phyloP scores from a whole-genome alignment of 345 rosid genomes.

The Moricandia moricandioides region DNA sequence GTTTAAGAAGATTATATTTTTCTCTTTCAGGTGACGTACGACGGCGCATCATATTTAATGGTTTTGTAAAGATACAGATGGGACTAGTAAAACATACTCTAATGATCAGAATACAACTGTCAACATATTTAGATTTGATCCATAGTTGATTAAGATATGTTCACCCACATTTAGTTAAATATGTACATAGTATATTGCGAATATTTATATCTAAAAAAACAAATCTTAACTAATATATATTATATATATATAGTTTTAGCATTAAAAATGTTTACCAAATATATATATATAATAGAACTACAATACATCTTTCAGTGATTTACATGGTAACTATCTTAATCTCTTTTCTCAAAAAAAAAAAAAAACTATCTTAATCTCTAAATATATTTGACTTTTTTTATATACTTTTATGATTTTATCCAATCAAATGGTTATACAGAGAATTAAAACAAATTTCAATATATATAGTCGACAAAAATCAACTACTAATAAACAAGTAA shows the following conservation, averaged over 20 bases:
- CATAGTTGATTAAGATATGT: constrained; percentile 5
- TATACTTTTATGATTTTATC: no score
- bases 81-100: constrained; percentile 28
- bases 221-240: not conserved
- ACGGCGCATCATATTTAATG: constrained; percentile 13
- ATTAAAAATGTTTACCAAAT: not conserved
- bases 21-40: constrained; percentile 18
- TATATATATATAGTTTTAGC: no score
- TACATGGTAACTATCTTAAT: no score
- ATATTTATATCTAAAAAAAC: not conserved
- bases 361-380: not conserved
- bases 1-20: constrained; percentile 30
- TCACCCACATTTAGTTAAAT: not conserved
- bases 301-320: not conserved
- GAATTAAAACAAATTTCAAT: not conserved
- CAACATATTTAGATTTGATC: constrained; percentile 25
- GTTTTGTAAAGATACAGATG: constrained; percentile 22
- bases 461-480: not conserved
- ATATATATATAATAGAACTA: no score
- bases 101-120: constrained; percentile 28
- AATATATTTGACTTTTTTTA: no score
- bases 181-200: not conserved
- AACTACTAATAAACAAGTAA: not conserved
- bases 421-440: not conserved
- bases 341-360: no score